These are phyloP conservation scores for Asterophora parasitica DNA, from an alignment of 768 basidiomycete genomes.

Conservation along the genomic window DNA sequence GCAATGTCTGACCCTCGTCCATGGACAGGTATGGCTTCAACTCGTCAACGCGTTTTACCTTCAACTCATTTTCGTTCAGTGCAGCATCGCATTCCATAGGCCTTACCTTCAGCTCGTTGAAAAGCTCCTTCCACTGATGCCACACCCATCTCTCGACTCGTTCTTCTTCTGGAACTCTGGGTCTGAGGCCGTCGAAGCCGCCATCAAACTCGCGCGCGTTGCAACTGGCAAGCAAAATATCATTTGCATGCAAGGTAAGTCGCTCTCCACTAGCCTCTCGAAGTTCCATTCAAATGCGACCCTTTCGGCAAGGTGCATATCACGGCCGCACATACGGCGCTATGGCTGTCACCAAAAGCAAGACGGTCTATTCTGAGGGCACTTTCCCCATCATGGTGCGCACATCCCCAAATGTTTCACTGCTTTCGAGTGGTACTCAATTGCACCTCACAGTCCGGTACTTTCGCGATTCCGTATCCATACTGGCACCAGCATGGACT, in stretches of 20 bases:
- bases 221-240: conserved; percentile 83
- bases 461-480: conserved; percentile 78
- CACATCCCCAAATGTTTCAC: neutral
- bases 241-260: conserved; percentile 90
- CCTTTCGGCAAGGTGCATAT: conserved; percentile 71
- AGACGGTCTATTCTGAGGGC: conserved; percentile 84
- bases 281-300: neutral
- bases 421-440: neutral
- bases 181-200: conserved; percentile 86
- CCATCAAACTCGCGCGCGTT: conserved; percentile 80
- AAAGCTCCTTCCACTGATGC: conserved; percentile 83
- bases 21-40: conserved; percentile 56
- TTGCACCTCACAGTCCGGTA: conserved; percentile 58
- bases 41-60: neutral
- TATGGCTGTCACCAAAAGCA: conserved; percentile 91
- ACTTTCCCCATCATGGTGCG: conserved; percentile 76
- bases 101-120: conserved; percentile 88
- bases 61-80: conserved; percentile 37
- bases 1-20: conserved; percentile 77
- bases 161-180: conserved; percentile 99
- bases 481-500: conserved; percentile 87
- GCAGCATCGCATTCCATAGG: conserved; percentile 83
- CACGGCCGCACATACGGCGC: conserved; percentile 93
- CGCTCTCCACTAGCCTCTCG: too few relatives aligned
- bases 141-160: conserved; percentile 82